Conservation (phyloP, 805 yeast genomes). For the Metschnikowia gruessii region DNA sequence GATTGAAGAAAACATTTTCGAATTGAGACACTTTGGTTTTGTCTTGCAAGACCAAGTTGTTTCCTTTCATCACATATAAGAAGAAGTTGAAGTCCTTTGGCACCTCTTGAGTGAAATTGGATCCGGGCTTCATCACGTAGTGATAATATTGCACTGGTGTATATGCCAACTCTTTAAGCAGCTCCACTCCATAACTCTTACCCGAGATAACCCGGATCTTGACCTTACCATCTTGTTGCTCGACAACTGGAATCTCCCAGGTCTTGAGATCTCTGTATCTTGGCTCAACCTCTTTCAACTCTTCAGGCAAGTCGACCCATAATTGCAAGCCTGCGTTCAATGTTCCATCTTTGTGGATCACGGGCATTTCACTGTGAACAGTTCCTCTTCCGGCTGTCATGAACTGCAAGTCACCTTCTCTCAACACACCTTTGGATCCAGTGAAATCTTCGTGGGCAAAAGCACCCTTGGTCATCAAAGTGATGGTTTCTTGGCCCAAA, state of each 20-base stretch:
- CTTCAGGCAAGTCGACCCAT: conserved; percentile 46
- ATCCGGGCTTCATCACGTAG: conserved; percentile 62
- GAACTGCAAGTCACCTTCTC: conserved; percentile 84
- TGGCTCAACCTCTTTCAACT: conserved; percentile 47
- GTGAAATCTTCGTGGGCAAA: conserved; percentile 85
- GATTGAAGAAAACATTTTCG: conserved; percentile 60
- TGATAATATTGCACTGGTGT: conserved; percentile 75
- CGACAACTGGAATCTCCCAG: conserved; percentile 67
- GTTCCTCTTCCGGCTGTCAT: conserved; percentile 93
- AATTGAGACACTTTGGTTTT: conserved; percentile 34
- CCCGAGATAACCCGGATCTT: conserved; percentile 76
- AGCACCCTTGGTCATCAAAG: conserved; percentile 61
- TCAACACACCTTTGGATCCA: conserved; percentile 72
- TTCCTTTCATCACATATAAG: conserved; percentile 64
- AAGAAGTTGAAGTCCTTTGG: conserved; percentile 65
- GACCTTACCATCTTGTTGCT: conserved; percentile 60
- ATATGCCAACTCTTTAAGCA: conserved; percentile 71
- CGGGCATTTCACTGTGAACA: conserved; percentile 86
- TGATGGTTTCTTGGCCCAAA: conserved; percentile 79
- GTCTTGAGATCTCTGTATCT: conserved; percentile 72
- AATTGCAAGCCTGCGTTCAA: conserved; percentile 61
- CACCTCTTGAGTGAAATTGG: conserved; percentile 56
- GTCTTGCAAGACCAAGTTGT: conserved; percentile 44
- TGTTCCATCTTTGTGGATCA: conserved; percentile 38
- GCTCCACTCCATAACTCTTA: conserved; percentile 68